Evolutionary conservation across 2,329 filamentous ascomycete species (phyloP), one percentile per base, ranked within the genome.

Genomic region (Fonsecaea monophora): DNA sequence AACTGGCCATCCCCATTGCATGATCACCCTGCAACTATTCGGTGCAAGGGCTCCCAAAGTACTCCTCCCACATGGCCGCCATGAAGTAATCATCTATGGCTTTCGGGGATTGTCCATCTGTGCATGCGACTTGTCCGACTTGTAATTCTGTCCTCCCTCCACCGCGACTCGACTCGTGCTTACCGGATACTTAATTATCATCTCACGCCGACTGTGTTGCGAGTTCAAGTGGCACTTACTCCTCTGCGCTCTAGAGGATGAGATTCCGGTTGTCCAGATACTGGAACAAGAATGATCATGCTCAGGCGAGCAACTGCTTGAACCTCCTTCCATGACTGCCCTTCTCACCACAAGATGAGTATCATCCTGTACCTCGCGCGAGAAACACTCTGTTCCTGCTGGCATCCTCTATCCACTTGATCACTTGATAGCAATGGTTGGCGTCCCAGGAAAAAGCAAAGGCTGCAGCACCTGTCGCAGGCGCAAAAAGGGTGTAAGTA

Each of bases 391-490:
- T 61, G 53, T 32, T 56, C 37, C 61, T 67, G 64, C 53, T 37
- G 60, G 62, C 66, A 58, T 59, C 37, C 35, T n/a, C 21, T 42
- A 42, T 15, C 38, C 6, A 6, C 25, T 37, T 40, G 59, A 60
- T 18, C 10, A 50, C 21, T 55, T 25, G 50, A 15, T 54, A 54
- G 53, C 48, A 32, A 87, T 88, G 86, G 86, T 88, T 70, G 86
- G 86, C 61, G 86, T 89, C 65, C 82, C 86, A 42, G 86, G 86
- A 60, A 88, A 88, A 76, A 89, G 85, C 75, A 88, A 88, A 76
- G 86, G 86, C 42, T 89, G 86, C 77, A 86, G 87, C 76, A 88
- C 86, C 32, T 89, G 87, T 74, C 80, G 86, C 57, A 78, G 81
- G 34, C 79, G 86, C 60, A 82, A 87, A 75, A 86, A 88, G 68